Evolutionary conservation across 2,329 filamentous ascomycete species (phyloP).

Genomic region (Sclerotinia glacialis): DNA sequence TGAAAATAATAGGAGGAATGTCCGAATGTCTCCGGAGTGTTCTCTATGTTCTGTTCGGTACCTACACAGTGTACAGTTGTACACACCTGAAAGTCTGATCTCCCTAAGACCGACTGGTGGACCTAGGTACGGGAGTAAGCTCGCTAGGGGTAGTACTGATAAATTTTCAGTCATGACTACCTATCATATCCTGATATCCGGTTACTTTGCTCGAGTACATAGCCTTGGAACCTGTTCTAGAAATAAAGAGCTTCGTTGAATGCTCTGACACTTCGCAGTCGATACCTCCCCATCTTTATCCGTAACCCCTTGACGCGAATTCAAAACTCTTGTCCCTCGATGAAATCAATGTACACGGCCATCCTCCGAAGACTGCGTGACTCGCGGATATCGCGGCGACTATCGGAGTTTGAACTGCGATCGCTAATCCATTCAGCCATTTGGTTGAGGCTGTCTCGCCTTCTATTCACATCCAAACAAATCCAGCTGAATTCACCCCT

Average conservation of each 20-base stretch:
- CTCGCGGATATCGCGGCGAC: slow-evolving; percentile 17
- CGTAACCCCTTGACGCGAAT: not conserved
- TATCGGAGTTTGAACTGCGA: slow-evolving; percentile 5
- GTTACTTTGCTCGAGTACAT: not conserved
- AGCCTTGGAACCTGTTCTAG: not conserved
- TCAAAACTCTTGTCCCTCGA: not conserved
- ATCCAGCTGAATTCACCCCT: slow-evolving; percentile 9
- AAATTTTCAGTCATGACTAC: not conserved
- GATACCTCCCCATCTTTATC: not conserved
- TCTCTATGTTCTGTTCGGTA: too few relatives aligned
- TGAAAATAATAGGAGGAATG: not conserved
- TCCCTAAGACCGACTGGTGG: not conserved
- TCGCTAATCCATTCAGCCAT: not conserved
- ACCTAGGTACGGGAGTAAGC: not conserved
- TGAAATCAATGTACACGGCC: not conserved
- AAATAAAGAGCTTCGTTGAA: not conserved
- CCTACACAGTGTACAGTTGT: not conserved
- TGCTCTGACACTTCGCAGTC: not conserved
- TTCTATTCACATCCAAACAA: not conserved
- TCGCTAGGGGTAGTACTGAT: not conserved
- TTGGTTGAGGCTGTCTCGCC: slow-evolving; percentile 3
- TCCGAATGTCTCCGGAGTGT: not conserved
- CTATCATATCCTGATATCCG: not conserved
- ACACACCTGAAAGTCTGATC: not conserved
- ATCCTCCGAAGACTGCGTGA: not conserved